phyloP scores from a whole-genome alignment of 768 basidiomycete genomes.

The Tricholoma furcatifolium region DNA sequence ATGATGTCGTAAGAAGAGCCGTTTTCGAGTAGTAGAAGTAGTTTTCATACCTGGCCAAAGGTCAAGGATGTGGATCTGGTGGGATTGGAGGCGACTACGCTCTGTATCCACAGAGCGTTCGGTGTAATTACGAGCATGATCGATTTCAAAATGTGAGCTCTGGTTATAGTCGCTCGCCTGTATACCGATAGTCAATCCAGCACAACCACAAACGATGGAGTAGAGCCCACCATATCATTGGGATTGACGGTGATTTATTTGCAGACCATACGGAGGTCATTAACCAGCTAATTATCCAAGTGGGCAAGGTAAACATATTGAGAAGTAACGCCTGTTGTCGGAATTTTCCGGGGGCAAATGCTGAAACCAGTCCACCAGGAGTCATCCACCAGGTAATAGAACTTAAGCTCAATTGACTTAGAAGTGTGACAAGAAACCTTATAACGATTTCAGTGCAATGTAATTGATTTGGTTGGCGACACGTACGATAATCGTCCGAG shows the following conservation, averaged over 20 bases:
- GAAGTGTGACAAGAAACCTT: no score
- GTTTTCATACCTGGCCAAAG: slow-evolving; percentile 11
- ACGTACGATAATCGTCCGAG: no score
- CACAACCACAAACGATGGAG: neutral
- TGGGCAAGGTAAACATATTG: slow-evolving; percentile 1
- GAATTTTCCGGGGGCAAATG: no score
- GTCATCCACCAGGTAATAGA: no score
- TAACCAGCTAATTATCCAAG: slow-evolving; percentile 12
- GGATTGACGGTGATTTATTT: neutral
- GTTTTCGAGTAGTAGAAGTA: neutral
- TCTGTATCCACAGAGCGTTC: slow-evolving; percentile 11
- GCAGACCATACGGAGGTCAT: slow-evolving; percentile 5
- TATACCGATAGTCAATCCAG: neutral
- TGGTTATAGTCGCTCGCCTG: slow-evolving; percentile 1
- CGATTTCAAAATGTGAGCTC: slow-evolving; percentile 11
- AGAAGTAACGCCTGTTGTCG: neutral
- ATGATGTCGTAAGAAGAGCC: neutral
- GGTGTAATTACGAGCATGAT: slow-evolving; percentile 6
- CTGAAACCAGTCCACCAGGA: no score
- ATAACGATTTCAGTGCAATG: no score
- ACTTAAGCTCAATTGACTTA: no score
- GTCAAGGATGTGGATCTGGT: slow-evolving; percentile 1
- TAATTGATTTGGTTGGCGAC: no score
- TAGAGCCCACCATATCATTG: slow-evolving; percentile 1
- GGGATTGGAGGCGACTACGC: slow-evolving; percentile 4